A percentile compares a stretch with the other conserved stretches of the same genome.
Evolutionary conservation across 768 basidiomycete genomes (phyloP).

Genomic region (Hydnomerulius pinastri): DNA sequence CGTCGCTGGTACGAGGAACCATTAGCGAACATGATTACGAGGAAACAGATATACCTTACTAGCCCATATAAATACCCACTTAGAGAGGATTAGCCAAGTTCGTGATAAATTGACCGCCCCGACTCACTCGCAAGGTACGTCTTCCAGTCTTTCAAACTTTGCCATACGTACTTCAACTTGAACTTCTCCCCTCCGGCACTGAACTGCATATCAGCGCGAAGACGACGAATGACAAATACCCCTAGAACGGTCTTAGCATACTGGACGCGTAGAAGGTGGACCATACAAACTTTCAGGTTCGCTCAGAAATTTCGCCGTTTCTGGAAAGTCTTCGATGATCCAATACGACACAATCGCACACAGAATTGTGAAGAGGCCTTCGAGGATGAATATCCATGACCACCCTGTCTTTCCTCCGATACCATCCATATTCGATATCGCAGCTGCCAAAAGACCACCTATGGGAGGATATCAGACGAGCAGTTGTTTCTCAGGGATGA

Average conservation of each 20-base stretch:
- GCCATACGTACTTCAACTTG: slow-evolving; percentile 54
- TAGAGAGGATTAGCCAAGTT: background rate
- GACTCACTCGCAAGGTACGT: slow-evolving; percentile 68
- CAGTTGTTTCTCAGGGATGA: background rate
- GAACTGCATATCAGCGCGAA: slow-evolving; percentile 64
- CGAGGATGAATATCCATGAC: slow-evolving; percentile 77
- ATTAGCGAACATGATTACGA: slow-evolving; percentile 1
- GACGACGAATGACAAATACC: slow-evolving; percentile 61
- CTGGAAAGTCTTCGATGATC: slow-evolving; percentile 79
- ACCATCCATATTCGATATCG: slow-evolving; percentile 72
- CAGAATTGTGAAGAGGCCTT: slow-evolving; percentile 68
- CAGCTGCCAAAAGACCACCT: slow-evolving; percentile 68
- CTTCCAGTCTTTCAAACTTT: slow-evolving; percentile 70
- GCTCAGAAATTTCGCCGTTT: slow-evolving; percentile 69
- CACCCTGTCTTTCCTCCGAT: slow-evolving; percentile 63
- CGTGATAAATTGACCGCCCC: slow-evolving; percentile 1
- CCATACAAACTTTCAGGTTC: slow-evolving; percentile 54
- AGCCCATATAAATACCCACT: slow-evolving; percentile 77
- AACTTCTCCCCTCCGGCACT: slow-evolving; percentile 64
- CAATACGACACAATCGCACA: slow-evolving; percentile 64
- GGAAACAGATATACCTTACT: slow-evolving; percentile 40
- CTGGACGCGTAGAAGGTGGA: background rate
- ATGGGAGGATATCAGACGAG: background rate
- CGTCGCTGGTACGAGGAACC: slow-evolving; percentile 37
- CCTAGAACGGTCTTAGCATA: slow-evolving; percentile 36